Percentiles rank a stretch among this genome's conserved stretches.
Conservation (phyloP, 805 yeast genomes). For the Limtongia smithiae region DNA sequence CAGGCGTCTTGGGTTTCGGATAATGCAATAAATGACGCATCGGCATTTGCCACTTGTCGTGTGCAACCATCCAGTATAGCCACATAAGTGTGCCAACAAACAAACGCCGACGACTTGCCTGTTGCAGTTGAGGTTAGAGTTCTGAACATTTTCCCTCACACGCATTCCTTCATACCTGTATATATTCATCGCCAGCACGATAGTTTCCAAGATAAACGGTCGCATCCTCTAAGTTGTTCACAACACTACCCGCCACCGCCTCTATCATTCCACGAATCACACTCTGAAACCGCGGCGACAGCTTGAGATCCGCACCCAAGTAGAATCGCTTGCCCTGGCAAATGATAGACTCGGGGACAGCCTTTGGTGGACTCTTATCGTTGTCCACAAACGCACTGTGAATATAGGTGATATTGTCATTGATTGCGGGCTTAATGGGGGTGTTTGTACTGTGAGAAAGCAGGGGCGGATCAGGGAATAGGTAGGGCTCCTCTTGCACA, state of each 20-base stretch:
- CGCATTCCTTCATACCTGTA: constrained; percentile 14
- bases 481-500: constrained; percentile 53
- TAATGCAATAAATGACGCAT: constrained; percentile 56
- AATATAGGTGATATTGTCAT: constrained; percentile 1
- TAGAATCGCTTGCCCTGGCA: constrained; percentile 48
- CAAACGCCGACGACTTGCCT: constrained; percentile 43
- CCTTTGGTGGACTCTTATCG: constrained; percentile 1
- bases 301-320: constrained; percentile 52
- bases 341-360: constrained; percentile 7
- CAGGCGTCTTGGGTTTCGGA: constrained; percentile 53
- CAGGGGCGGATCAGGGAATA: constrained; percentile 41
- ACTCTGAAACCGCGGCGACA: constrained; percentile 45
- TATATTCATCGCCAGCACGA: constrained; percentile 56
- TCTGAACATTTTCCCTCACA: neutral
- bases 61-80: constrained; percentile 65
- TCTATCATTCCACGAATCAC: constrained; percentile 47
- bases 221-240: constrained; percentile 34
- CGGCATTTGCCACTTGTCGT: constrained; percentile 56
- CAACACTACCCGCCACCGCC: constrained; percentile 54
- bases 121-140: neutral
- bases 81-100: constrained; percentile 68
- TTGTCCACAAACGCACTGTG: constrained; percentile 12
- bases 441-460: constrained; percentile 17
- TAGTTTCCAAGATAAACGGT: constrained; percentile 60
- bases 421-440: neutral